phyloP scores from a whole-genome alignment of 1,284 basidiomycete genomes.

The Coniophora puteana region DNA sequence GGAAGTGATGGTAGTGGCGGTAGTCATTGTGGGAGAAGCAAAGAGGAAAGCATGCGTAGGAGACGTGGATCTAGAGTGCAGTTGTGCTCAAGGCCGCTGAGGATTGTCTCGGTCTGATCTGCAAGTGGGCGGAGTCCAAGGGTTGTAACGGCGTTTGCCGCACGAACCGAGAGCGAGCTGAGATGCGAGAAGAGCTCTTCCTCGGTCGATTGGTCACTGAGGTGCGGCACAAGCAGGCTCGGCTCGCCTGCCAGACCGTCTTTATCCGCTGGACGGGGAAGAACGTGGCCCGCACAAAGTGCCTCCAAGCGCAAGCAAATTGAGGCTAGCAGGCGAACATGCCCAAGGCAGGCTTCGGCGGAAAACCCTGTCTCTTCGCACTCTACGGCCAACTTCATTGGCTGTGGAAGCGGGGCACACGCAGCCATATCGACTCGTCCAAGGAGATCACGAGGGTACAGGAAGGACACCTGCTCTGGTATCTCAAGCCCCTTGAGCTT shows the following conservation, averaged over 20 bases:
- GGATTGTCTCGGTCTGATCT: slow-evolving; percentile 19
- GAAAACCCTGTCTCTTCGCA: slow-evolving; percentile 27
- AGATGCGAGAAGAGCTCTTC: slow-evolving; percentile 73
- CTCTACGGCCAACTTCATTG: slow-evolving; percentile 6
- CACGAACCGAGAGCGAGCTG: slow-evolving; percentile 71
- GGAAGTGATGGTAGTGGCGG: too few relatives aligned
- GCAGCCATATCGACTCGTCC: slow-evolving; percentile 70
- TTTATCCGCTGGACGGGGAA: slow-evolving; percentile 37
- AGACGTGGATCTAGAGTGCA: slow-evolving; percentile 45
- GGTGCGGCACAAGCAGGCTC: slow-evolving; percentile 64
- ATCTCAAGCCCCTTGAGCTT: slow-evolving; percentile 94
- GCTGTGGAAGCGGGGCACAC: slow-evolving; percentile 36
- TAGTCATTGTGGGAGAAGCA: too few relatives aligned
- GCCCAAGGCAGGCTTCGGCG: slow-evolving; percentile 61
- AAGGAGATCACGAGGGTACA: slow-evolving; percentile 79
- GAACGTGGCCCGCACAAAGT: slow-evolving; percentile 64
- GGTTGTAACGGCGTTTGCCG: slow-evolving; percentile 77
- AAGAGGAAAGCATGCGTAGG: slow-evolving; percentile 35
- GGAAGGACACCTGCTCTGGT: slow-evolving; percentile 80
- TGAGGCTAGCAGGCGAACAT: slow-evolving; percentile 75
- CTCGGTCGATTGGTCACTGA: slow-evolving; percentile 74
- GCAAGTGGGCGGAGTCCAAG: slow-evolving; percentile 36
- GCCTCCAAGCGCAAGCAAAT: slow-evolving; percentile 85
- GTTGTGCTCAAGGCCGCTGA: slow-evolving; percentile 26
- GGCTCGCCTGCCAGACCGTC: slow-evolving; percentile 53